Evolutionary conservation across 1,284 basidiomycete genomes (phyloP).

Genomic region (Erythrobasidium hasegawianum): DNA sequence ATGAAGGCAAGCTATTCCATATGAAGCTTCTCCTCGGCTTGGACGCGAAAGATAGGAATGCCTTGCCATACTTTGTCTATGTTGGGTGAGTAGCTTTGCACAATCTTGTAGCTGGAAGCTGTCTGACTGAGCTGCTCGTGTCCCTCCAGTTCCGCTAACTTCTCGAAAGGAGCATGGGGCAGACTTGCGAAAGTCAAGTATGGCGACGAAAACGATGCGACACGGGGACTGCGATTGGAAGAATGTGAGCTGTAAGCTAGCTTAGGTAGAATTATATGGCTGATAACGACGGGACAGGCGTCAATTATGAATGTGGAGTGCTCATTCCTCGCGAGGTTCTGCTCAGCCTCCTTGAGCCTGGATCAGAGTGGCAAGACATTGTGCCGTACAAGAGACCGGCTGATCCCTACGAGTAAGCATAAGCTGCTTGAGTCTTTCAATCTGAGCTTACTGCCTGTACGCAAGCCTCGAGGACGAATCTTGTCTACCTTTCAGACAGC

Average conservation of each 20-base stretch:
- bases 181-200: constrained; percentile 14
- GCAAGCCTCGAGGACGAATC: background rate
- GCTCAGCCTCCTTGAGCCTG: constrained; percentile 26
- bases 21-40: constrained; percentile 33
- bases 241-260: constrained; percentile 18
- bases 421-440: background rate
- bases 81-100: constrained; percentile 22
- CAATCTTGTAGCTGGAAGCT: background rate
- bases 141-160: constrained; percentile 37
- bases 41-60: constrained; percentile 2
- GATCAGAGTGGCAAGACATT: constrained; percentile 34
- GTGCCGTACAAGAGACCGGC: constrained; percentile 35
- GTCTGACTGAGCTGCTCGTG: background rate
- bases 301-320: constrained; percentile 38
- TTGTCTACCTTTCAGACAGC: too few relatives aligned
- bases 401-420: constrained; percentile 19
- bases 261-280: too few relatives aligned
- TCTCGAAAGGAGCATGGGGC: constrained; percentile 34
- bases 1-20: constrained; percentile 35
- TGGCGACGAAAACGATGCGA: constrained; percentile 1
- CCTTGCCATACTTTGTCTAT: constrained; percentile 19
- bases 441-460: too few relatives aligned
- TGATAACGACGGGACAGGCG: too few relatives aligned
- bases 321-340: constrained; percentile 27
- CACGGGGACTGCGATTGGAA: constrained; percentile 7